Evolutionary conservation across 192 early-diverging fungal species (phyloP).

Genomic region (Podila verticillata): DNA sequence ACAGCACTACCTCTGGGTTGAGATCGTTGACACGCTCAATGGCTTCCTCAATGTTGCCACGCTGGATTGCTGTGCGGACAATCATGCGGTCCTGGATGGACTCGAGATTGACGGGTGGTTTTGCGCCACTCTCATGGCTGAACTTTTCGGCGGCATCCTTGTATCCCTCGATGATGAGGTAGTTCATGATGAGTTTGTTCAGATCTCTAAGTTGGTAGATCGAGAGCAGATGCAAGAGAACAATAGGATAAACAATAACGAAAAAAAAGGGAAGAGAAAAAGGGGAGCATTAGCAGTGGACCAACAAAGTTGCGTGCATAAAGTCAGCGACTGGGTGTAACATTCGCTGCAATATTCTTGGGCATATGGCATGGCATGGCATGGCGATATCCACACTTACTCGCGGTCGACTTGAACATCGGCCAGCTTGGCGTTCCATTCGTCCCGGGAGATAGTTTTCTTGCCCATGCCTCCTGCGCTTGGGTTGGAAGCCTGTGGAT

Average conservation of each 20-base stretch:
- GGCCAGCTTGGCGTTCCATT: conserved; percentile 86
- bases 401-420: conserved; percentile 88
- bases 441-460: conserved; percentile 72
- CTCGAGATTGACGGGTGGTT: conserved; percentile 81
- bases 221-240: background rate
- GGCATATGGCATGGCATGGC: too few relatives aligned
- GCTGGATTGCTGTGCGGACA: conserved; percentile 92
- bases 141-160: conserved; percentile 99
- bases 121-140: conserved; percentile 84
- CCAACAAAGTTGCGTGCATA: background rate
- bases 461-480: conserved; percentile 50
- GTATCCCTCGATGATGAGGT: conserved; percentile 98
- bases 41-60: conserved; percentile 90
- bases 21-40: conserved; percentile 98
- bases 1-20: conserved; percentile 88
- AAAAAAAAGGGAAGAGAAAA: background rate
- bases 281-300: background rate
- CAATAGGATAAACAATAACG: background rate
- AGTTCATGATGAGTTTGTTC: conserved; percentile 99
- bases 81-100: conserved; percentile 96
- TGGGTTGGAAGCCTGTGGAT: conserved; percentile 35
- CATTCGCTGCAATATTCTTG: too few relatives aligned
- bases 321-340: background rate
- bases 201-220: conserved; percentile 72
- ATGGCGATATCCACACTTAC: conserved; percentile 54